Base-by-base conservation (phyloP, 73 alveolate genomes). In the Paraurostyla sp. region DNA sequence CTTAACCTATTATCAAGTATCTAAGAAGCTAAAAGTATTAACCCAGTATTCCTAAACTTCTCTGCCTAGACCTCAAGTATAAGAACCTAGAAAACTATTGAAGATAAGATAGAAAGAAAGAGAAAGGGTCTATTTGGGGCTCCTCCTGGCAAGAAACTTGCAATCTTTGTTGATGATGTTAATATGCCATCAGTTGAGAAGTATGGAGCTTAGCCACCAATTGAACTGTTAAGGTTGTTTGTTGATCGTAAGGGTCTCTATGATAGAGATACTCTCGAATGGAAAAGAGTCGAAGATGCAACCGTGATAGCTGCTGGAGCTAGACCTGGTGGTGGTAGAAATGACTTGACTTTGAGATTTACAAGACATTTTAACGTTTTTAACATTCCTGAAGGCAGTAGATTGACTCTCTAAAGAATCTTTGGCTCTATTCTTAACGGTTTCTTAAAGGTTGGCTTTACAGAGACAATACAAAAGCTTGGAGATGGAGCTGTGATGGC, bases 131-230 rank as follows among this genome's bases (percentile, higher is more conserved):
- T 85, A 16, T 80, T 57, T 57, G 97, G 97, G 4, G 93, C 94
- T 32, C 90, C 89, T 13, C 91, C 87, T 20, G 94, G 94, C 22
- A 91, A 90, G 58, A 84, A 73, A 83, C 90, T 97, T 63, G 97
- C 96, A 63, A 88, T 97, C 54, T 93, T 97, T 80, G 96, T 97
- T n/a, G 99, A 97, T 87, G 99, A 97, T 83, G 82, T 97, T 29
- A 97, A 97, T 92, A 97, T 97, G 99, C 99, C 99, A 15, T 91
- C 93, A 35, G 94, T 94, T 63, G 99, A 97, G 88, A 93, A 95
- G 76, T 97, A 95, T 62, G 99, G 99, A 13, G 99, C 99, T 36
- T 95, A 43, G 93, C 99, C 99, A 20, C 99, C 99, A 30, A 98
- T 98, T 38, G 99, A 98, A 94, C 94, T 98, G 62, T 92, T 98